Base-by-base conservation (phyloP, 1,139 yeast genomes). In the Yamadazyma kanchanaburiensis region DNA sequence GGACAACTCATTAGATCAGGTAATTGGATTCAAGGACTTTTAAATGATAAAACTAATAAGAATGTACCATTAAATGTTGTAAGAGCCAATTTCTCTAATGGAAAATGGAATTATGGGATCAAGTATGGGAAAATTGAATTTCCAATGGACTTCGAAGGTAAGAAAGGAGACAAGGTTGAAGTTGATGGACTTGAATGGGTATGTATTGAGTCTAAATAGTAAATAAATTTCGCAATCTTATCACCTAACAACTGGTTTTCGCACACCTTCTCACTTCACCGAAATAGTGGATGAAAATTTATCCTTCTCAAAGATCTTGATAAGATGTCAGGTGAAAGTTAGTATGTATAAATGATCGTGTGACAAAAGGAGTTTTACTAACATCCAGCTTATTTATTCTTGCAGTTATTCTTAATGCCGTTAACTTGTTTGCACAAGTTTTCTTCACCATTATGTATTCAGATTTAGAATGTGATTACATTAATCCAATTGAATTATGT, bases 401-500 rank as follows among this genome's bases (percentile, higher is more conserved):
- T 51, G 89, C 96, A n/a, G 94, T 88, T 32, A 55, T 88, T 39
- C 71, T 79, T 43, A 89, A 89, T 62, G 94, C 94, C 39, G 76
- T 82, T 46, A 87, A 85, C 71, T 71, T 89, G 64, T 88, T 89
- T 54, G 70, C 85, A 19, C 96, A 88, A 64, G 96, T 88, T 33
- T 89, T 83, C 60, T 87, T 88, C 71, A 86, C 95, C 25, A 86
- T 88, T 58, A 79, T 86, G 80, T 88, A 82, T 67, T 84, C 94
- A 43, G 97, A 89, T 61, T 72, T 88, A 58, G 96, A 88, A 62
- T 84, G 91, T 49, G 97, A 89, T 56, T 89, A 88, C 65, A 87
- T 89, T 67, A 91, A 91, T 58, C 97, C 97, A 30, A 88, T 91
- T 55, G 98, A 94, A 60, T 73, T 91, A 48, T 91, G 98, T 68